phyloP scores from a whole-genome alignment of 2,329 filamentous ascomycete species.

The Stemphylium lycopersici region DNA sequence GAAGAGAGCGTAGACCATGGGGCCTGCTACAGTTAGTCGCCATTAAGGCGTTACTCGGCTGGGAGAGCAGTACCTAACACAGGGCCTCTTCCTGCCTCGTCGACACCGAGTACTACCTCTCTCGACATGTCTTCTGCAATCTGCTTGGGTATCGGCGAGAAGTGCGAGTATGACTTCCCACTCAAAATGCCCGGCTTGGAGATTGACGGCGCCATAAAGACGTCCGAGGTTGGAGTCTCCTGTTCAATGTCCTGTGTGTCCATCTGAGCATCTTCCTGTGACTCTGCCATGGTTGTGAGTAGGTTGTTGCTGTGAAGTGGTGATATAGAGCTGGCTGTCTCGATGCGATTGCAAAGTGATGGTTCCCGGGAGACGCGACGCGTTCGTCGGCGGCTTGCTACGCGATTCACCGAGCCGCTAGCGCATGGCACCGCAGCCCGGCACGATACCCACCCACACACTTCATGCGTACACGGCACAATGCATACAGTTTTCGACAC shows the following conservation, averaged over 20 bases:
- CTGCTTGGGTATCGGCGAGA: conserved; percentile 51
- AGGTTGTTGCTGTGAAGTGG: neutral
- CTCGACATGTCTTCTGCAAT: conserved; percentile 53
- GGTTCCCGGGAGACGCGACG: conserved; percentile 22
- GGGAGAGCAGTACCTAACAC: conserved; percentile 70
- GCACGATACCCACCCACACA: conserved; percentile 10
- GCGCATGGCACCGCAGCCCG: conserved; percentile 6
- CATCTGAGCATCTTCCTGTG: conserved; percentile 40
- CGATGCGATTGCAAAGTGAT: conserved; percentile 11
- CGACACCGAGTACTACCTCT: conserved; percentile 82
- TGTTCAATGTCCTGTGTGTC: conserved; percentile 44
- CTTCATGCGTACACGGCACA: conserved; percentile 25
- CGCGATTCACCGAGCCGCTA: conserved; percentile 13
- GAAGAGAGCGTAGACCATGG: conserved; percentile 73
- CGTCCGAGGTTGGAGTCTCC: conserved; percentile 43
- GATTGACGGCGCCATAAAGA: conserved; percentile 58
- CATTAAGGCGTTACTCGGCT: conserved; percentile 37
- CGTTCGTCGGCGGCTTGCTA: conserved; percentile 8
- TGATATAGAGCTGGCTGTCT: neutral
- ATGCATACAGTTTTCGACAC: conserved; percentile 29
- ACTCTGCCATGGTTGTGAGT: conserved; percentile 33
- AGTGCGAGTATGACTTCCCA: conserved; percentile 57
- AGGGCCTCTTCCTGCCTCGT: conserved; percentile 91
- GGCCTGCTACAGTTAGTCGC: conserved; percentile 56
- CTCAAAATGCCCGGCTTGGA: conserved; percentile 46